Percentiles rank a stretch among this genome's conserved stretches.
These are phyloP conservation scores for Leptographium radiaticola DNA, from an alignment of 2,329 filamentous ascomycete species.

Conservation along the genomic window DNA sequence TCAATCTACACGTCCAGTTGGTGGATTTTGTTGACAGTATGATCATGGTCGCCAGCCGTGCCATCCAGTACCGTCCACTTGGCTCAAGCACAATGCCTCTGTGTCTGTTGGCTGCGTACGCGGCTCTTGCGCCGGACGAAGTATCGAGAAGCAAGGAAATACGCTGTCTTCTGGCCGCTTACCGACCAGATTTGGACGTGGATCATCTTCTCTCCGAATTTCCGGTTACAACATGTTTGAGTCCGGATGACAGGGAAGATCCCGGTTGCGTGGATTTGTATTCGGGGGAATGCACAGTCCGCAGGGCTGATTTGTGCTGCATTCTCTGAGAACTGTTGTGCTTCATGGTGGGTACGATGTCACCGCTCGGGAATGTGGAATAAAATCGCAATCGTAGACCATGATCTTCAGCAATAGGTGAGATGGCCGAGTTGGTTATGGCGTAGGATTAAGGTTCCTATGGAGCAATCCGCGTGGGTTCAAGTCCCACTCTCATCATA, in stretches of 20 bases:
- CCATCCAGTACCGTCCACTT: constrained; percentile 6
- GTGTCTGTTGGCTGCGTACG: constrained; percentile 5
- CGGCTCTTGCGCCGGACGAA: not conserved
- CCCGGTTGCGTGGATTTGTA: too few species aligned
- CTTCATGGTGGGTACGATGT: too few species aligned
- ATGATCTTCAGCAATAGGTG: not conserved
- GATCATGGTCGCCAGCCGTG: not conserved
- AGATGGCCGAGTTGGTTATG: constrained; percentile 18
- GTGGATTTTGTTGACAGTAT: constrained; percentile 1
- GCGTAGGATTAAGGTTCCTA: constrained; percentile 17
- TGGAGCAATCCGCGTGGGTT: constrained; percentile 24
- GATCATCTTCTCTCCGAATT: not conserved
- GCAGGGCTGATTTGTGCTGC: not conserved
- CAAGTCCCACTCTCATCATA: constrained; percentile 23
- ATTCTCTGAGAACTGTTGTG: not conserved
- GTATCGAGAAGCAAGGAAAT: not conserved
- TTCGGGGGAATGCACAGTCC: not conserved
- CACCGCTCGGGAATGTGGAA: too few species aligned
- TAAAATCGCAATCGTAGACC: too few species aligned
- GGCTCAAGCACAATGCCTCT: constrained; percentile 8
- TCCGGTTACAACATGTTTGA: not conserved
- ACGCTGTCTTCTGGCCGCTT: not conserved
- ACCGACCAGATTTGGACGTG: not conserved
- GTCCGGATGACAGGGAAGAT: too few species aligned
- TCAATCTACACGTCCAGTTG: not conserved